Conservation (phyloP, 176 grass and related monocot genomes). For the sorghum (Sorghum bicolor) region Sorghum_bicolor_NCBIv3 NC_012878.2:59138001-59138500, state of each 20-base stretch:
- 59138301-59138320: conserved; percentile 81
- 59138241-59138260: not conserved
- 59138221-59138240: not conserved
- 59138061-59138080: not conserved
- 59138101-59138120: not conserved
- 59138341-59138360: conserved; percentile 92
- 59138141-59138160: conserved; percentile 71
- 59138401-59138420: not conserved
- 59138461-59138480: not conserved
- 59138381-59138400: conserved; percentile 60
- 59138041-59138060: not conserved
- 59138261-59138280: not conserved
- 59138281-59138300: conserved; percentile 69
- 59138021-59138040: not conserved
- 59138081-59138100: not conserved
- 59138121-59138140: conserved; percentile 84
- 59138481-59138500: not conserved
- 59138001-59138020: not conserved
- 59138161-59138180: conserved; percentile 92
- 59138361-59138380: conserved; percentile 77
- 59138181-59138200: conserved; percentile 95
- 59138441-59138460: not conserved
- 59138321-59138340: conserved; percentile 95
- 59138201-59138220: not conserved
- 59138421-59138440: conserved; percentile 4